A percentile compares a stretch with the other conserved stretches of the same genome.
These are phyloP conservation scores for Camellia oleifera DNA, from an alignment of 179 eudicot genomes.

Conservation along the genomic window DNA sequence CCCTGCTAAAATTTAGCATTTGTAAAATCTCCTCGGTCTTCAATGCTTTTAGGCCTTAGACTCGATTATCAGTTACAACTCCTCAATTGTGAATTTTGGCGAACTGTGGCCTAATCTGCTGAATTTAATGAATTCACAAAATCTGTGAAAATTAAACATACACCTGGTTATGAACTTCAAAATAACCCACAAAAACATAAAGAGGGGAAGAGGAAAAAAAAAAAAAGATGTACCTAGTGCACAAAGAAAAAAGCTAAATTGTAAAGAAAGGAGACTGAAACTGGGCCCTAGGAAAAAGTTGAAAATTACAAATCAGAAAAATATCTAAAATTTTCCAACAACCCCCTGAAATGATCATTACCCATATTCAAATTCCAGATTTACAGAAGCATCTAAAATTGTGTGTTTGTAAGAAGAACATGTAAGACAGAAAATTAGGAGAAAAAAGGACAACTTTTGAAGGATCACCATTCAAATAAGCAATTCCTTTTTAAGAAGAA, in stretches of 20 bases:
- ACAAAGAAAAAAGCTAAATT: neutral
- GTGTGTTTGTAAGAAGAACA: neutral
- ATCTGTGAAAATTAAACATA: neutral
- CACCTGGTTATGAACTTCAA: neutral
- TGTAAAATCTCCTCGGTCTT: constrained; percentile 20
- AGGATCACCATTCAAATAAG: neutral
- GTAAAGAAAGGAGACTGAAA: neutral
- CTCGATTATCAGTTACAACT: neutral
- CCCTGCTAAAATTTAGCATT: constrained; percentile 52
- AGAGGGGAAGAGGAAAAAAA: neutral
- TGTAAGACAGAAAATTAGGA: neutral
- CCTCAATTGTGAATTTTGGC: neutral
- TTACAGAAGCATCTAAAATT: neutral
- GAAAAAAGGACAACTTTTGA: neutral
- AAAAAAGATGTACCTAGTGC: too few relatives aligned
- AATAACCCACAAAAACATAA: neutral
- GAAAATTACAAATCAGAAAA: neutral
- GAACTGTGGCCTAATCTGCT: constrained; percentile 9
- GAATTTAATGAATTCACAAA: neutral
- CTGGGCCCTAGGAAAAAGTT: neutral
- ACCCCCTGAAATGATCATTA: neutral
- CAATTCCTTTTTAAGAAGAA: neutral
- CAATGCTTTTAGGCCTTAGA: constrained; percentile 16
- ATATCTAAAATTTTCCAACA: neutral
- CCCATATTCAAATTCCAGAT: neutral